Conservation (phyloP, 768 basidiomycete genomes). For the Serendipita indica region DNA sequence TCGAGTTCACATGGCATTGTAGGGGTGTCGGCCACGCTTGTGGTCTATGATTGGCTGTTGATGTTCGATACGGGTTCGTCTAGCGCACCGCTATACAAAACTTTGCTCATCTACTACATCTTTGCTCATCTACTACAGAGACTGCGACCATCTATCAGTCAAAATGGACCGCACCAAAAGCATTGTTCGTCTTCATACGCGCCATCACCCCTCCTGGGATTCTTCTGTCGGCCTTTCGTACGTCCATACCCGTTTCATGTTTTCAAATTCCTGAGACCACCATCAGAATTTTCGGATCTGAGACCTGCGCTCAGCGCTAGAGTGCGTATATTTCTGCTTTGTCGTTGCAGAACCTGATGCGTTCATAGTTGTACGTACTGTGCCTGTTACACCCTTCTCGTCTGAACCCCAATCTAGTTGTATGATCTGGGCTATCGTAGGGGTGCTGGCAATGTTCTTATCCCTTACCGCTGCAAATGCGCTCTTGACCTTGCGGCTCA, state of each 20-base stretch:
- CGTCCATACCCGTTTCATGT: no score
- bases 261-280: background rate
- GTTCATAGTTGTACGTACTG: background rate
- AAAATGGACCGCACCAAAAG: background rate
- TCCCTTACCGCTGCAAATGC: background rate
- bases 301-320: background rate
- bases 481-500: background rate
- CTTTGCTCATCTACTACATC: no score
- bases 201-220: conserved; percentile 7
- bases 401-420: background rate
- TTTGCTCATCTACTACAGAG: no score
- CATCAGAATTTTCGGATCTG: background rate
- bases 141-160: background rate
- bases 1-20: no score
- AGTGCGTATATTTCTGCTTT: background rate
- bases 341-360: background rate
- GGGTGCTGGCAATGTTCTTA: background rate
- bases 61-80: no score
- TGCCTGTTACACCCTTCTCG: background rate
- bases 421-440: background rate
- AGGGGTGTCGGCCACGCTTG: no score
- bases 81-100: no score
- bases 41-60: no score
- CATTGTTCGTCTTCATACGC: no score
- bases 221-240: background rate